These are phyloP conservation scores for Solioccasus polychromus DNA, from an alignment of 768 basidiomycete species.

Conservation along the genomic window DNA sequence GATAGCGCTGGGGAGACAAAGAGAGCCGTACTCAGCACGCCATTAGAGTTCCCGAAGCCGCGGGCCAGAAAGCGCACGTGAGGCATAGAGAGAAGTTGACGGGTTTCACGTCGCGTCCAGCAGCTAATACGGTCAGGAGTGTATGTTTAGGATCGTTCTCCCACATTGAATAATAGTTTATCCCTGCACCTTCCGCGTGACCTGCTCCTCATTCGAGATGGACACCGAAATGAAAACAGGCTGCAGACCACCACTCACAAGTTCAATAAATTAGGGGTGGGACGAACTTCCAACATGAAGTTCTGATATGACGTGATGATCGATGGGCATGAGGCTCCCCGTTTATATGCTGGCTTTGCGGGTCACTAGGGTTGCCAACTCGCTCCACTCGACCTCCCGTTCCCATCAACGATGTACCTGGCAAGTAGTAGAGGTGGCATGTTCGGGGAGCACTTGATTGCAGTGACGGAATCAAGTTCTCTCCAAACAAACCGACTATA, in stretches of 20 bases:
- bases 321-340: neutral
- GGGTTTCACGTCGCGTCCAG: neutral
- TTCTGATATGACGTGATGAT: constrained; percentile 1
- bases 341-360: neutral
- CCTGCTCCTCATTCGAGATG: neutral
- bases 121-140: neutral
- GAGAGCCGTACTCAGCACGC: constrained; percentile 70
- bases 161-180: too few relatives aligned
- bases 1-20: constrained; percentile 60
- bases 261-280: too few relatives aligned
- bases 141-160: too few relatives aligned
- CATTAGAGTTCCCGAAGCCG: constrained; percentile 79
- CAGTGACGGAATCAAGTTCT: neutral
- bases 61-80: constrained; percentile 32
- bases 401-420: neutral
- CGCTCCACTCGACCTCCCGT: neutral
- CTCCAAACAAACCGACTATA: constrained; percentile 3
- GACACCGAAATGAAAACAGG: too few relatives aligned
- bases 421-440: neutral
- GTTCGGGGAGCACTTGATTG: constrained; percentile 9
- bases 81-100: constrained; percentile 1
- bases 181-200: neutral
- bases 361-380: neutral
- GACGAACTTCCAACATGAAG: neutral
- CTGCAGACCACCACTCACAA: too few relatives aligned